These are phyloP conservation scores for Ramularia endophylla DNA, from an alignment of 2,329 filamentous ascomycete genomes.

Conservation along the genomic window DNA sequence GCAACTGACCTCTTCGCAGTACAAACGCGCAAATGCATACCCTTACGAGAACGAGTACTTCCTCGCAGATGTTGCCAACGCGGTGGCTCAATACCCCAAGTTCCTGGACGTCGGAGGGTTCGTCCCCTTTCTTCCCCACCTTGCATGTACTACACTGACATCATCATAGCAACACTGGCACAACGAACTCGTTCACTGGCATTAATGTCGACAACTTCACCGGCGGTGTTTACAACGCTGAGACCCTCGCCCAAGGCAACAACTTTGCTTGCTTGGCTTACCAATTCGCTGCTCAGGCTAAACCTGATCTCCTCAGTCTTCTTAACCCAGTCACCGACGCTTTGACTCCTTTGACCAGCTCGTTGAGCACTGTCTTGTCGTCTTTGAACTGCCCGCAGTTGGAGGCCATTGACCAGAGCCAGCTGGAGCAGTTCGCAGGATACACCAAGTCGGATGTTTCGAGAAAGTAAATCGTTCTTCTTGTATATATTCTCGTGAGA, in stretches of 20 bases:
- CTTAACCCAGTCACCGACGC: constrained; percentile 10
- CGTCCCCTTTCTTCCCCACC: no score
- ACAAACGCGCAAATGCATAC: constrained; percentile 18
- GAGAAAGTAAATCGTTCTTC: no score
- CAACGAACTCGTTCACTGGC: constrained; percentile 29
- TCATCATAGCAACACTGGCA: constrained; percentile 28
- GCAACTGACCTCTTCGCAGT: constrained; percentile 4
- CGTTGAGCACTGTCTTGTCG: constrained; percentile 7
- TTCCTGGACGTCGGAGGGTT: constrained; percentile 27
- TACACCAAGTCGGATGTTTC: constrained; percentile 12
- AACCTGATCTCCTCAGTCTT: constrained; percentile 24
- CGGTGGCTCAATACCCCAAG: constrained; percentile 22
- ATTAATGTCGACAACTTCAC: constrained; percentile 33
- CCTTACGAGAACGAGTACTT: constrained; percentile 28
- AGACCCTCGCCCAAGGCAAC: constrained; percentile 33
- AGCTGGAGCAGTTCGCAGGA: constrained; percentile 26
- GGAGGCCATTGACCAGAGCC: constrained; percentile 21
- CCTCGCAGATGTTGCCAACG: constrained; percentile 12
- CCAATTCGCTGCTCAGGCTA: constrained; percentile 29
- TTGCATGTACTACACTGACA: no score
- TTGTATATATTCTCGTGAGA: no score
- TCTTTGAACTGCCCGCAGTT: constrained; percentile 25
- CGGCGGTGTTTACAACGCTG: constrained; percentile 37
- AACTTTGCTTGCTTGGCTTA: constrained; percentile 41
- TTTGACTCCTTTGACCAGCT: constrained; percentile 7